These are phyloP conservation scores for Pseudoturritis turrita DNA, from an alignment of 345 rosid genomes.

Conservation along the genomic window DNA sequence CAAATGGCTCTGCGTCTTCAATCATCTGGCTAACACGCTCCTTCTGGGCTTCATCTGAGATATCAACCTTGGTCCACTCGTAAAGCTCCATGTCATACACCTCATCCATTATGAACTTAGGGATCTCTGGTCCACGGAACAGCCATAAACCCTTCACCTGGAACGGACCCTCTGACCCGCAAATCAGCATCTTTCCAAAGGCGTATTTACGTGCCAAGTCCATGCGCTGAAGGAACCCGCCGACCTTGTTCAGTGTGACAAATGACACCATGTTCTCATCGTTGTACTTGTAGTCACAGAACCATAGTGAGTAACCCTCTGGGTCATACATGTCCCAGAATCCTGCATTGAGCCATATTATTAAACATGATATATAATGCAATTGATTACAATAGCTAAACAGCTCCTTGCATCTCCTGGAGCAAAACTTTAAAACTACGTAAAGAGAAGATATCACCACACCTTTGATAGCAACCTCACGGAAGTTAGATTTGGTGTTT, in stretches of 20 bases:
- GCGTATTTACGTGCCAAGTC: slow-evolving; percentile 94
- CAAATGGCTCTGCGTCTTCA: slow-evolving; percentile 89
- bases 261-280: slow-evolving; percentile 90
- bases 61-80: slow-evolving; percentile 87
- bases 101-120: slow-evolving; percentile 81
- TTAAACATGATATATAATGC: not conserved
- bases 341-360: slow-evolving; percentile 42
- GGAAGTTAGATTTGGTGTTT: slow-evolving; percentile 93
- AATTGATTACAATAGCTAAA: not conserved
- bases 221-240: slow-evolving; percentile 97
- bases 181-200: slow-evolving; percentile 93
- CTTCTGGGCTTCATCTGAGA: slow-evolving; percentile 78
- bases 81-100: slow-evolving; percentile 97
- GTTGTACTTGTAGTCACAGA: slow-evolving; percentile 95
- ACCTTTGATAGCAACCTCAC: slow-evolving; percentile 96
- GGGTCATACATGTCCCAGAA: slow-evolving; percentile 99
- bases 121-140: slow-evolving; percentile 89
- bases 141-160: slow-evolving; percentile 96
- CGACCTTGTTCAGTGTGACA: slow-evolving; percentile 87
- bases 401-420: not conserved
- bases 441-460: not conserved
- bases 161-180: slow-evolving; percentile 75
- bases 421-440: not conserved
- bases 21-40: slow-evolving; percentile 96
- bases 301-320: slow-evolving; percentile 97